A percentile compares a stretch with the other conserved stretches of the same genome.
Evolutionary conservation across 2,329 filamentous ascomycete genomes (phyloP).

Genomic region (Talaromyces albobiverticillius): DNA sequence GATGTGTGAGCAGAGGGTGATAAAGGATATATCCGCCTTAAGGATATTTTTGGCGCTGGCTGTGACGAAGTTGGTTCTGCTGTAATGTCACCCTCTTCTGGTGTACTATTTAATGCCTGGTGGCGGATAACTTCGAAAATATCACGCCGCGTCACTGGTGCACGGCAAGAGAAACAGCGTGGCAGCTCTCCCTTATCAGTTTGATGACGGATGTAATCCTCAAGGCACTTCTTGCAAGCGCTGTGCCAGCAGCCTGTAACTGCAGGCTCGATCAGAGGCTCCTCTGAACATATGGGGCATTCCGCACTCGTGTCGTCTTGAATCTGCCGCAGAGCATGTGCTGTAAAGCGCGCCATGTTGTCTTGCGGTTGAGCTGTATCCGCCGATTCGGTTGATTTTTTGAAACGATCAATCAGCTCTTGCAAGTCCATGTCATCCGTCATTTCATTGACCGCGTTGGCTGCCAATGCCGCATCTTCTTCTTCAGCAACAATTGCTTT

Average conservation of each 20-base stretch:
- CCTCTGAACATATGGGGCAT: slow-evolving; percentile 91
- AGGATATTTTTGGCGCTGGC: slow-evolving; percentile 52
- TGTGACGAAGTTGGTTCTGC: slow-evolving; percentile 35
- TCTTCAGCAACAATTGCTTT: slow-evolving; percentile 82
- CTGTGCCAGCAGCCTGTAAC: slow-evolving; percentile 98
- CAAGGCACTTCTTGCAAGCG: slow-evolving; percentile 88
- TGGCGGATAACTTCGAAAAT: slow-evolving; percentile 90
- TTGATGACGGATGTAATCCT: slow-evolving; percentile 86
- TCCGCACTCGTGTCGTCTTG: slow-evolving; percentile 84
- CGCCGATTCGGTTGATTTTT: slow-evolving; percentile 61
- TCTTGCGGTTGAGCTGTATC: slow-evolving; percentile 46
- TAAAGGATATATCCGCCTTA: slow-evolving; percentile 60
- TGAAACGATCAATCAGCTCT: slow-evolving; percentile 80
- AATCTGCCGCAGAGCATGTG: slow-evolving; percentile 86
- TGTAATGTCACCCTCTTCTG: slow-evolving; percentile 43
- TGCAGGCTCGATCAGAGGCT: slow-evolving; percentile 90
- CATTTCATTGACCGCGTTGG: slow-evolving; percentile 75
- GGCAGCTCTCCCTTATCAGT: slow-evolving; percentile 71
- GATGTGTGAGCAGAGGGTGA: slow-evolving; percentile 62
- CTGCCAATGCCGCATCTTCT: slow-evolving; percentile 72
- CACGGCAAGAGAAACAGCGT: slow-evolving; percentile 87
- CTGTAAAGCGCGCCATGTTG: slow-evolving; percentile 71
- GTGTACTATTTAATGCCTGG: slow-evolving; percentile 42
- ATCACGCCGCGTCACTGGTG: slow-evolving; percentile 75
- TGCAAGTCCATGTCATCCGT: slow-evolving; percentile 96